Evolutionary conservation across 495 filamentous ascomycete genomes (phyloP).

Genomic region (Neurospora tetrasperma): DNA sequence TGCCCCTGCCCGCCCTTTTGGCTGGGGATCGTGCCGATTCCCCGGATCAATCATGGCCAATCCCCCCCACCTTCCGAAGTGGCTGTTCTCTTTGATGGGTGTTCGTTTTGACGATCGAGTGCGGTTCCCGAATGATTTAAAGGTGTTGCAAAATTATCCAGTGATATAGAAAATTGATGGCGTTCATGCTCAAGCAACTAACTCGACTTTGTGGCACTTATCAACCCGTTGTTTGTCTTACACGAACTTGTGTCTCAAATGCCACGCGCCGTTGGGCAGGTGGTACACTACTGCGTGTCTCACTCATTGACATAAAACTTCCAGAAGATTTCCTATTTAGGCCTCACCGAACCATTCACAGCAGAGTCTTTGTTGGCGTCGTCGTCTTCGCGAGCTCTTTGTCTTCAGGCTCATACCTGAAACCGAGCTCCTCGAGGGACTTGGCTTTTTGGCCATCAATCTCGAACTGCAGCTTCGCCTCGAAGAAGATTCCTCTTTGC

Average conservation of each 20-base stretch:
- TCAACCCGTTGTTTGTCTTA: neutral
- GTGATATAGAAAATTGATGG: neutral
- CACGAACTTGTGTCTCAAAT: neutral
- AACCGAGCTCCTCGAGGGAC: constrained; percentile 35
- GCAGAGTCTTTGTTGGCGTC: neutral
- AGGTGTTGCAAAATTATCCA: neutral
- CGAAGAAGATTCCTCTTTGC: constrained; percentile 34
- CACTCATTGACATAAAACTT: neutral
- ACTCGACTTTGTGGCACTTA: neutral
- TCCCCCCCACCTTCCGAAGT: neutral
- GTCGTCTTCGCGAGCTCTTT: neutral
- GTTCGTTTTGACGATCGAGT: neutral
- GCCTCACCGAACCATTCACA: neutral
- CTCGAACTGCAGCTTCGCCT: constrained; percentile 39
- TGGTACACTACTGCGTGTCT: neutral
- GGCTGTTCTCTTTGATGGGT: neutral
- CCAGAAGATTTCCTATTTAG: neutral
- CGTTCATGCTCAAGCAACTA: neutral
- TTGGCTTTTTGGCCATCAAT: constrained; percentile 29
- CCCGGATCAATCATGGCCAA: neutral
- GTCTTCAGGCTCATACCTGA: constrained; percentile 20
- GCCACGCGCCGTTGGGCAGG: neutral
- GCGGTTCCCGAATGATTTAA: neutral
- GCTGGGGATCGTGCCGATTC: neutral
- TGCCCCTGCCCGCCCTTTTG: neutral